Evolutionary conservation across 345 rosid genomes (phyloP).

Genomic region (Eucalyptus virginea): DNA sequence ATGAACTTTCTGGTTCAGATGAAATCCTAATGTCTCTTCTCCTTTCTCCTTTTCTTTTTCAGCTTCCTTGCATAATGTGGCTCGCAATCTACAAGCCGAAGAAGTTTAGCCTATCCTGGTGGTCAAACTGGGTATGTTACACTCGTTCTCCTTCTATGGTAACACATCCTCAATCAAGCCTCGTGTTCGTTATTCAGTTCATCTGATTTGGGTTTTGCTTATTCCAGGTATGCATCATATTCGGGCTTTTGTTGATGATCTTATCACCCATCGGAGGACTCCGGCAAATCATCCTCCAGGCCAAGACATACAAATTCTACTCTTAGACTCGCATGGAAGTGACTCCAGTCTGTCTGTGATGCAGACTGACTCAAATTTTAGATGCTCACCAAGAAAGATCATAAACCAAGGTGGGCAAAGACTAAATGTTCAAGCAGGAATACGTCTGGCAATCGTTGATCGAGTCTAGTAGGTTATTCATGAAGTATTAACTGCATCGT

Average conservation of each 20-base stretch:
- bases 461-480: background rate
- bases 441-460: background rate
- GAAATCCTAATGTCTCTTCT: background rate
- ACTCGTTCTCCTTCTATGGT: background rate
- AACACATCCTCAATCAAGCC: background rate
- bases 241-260: constrained; percentile 52
- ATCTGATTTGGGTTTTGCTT: background rate
- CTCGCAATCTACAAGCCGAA: constrained; percentile 58
- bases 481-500: background rate
- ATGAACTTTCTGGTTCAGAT: background rate
- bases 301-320: constrained; percentile 54
- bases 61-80: constrained; percentile 86
- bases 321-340: constrained; percentile 4
- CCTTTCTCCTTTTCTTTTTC: background rate
- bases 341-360: background rate
- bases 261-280: constrained; percentile 79
- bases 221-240: constrained; percentile 63
- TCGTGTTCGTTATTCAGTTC: background rate
- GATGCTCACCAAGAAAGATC: background rate
- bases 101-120: constrained; percentile 67
- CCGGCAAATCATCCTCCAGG: constrained; percentile 47
- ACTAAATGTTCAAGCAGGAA: background rate
- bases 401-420: background rate
- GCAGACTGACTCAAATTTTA: background rate
- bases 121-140: constrained; percentile 51